phyloP scores from a whole-genome alignment of 2,329 filamentous ascomycete species.

The Cladobotryum protrusum region DNA sequence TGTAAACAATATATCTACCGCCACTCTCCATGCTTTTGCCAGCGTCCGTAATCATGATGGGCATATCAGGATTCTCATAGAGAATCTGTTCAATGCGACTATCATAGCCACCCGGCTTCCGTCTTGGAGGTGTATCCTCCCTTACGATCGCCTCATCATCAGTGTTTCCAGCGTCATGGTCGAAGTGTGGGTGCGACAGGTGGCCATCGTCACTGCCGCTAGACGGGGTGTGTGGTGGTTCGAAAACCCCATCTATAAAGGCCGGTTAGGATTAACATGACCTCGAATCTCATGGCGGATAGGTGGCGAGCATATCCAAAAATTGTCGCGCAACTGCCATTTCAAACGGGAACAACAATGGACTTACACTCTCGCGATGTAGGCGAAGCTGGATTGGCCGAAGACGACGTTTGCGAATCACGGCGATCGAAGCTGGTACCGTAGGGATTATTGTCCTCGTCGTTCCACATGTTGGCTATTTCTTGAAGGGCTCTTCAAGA shows the following conservation, averaged over 20 bases:
- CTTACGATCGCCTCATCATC: constrained; percentile 42
- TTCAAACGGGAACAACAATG: constrained; percentile 1
- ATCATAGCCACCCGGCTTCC: constrained; percentile 82
- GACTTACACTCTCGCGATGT: constrained; percentile 51
- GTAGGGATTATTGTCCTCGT: constrained; percentile 96
- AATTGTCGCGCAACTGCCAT: neutral
- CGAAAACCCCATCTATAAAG: constrained; percentile 39
- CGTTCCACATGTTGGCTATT: constrained; percentile 76
- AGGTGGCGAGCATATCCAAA: neutral
- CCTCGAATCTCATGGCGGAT: neutral
- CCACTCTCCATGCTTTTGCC: constrained; percentile 92
- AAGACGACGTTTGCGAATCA: constrained; percentile 68
- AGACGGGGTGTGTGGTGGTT: constrained; percentile 65
- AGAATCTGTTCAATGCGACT: constrained; percentile 96
- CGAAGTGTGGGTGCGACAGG: constrained; percentile 21
- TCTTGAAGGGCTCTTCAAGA: neutral
- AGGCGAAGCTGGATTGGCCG: constrained; percentile 59
- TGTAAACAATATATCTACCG: constrained; percentile 93
- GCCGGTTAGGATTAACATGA: neutral
- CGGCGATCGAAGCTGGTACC: constrained; percentile 83
- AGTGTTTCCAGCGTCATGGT: constrained; percentile 26
- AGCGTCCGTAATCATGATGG: constrained; percentile 88
- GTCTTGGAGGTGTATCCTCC: constrained; percentile 44
- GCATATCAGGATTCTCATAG: constrained; percentile 85
- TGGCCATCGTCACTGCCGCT: constrained; percentile 63